These are phyloP conservation scores for Raphidocelis subcapitata DNA, from an alignment of 139 green algal genomes.

Conservation along the genomic window DNA sequence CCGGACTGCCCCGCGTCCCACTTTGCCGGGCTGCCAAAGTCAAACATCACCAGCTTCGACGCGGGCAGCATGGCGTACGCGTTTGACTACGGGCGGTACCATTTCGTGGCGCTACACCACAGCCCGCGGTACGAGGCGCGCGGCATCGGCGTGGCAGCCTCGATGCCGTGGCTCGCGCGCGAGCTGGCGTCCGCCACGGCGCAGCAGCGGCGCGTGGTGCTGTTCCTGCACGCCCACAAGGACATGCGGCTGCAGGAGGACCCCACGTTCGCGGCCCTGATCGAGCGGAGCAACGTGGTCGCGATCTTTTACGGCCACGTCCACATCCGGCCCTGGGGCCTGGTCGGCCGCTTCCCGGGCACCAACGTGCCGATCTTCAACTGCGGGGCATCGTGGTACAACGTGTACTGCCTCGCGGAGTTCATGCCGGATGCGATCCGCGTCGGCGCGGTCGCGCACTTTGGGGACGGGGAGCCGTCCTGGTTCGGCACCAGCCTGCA, in stretches of 20 bases:
- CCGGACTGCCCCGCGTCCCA: conserved; percentile 12
- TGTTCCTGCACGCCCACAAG: conserved; percentile 24
- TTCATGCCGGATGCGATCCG: conserved; percentile 18
- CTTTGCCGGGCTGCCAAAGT: conserved; percentile 8
- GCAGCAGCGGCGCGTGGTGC: conserved; percentile 16
- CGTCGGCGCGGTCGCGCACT: conserved; percentile 26
- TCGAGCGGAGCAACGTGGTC: conserved; percentile 16
- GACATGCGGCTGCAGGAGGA: conserved; percentile 18
- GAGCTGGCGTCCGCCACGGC: conserved; percentile 25
- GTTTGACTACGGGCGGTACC: conserved; percentile 26
- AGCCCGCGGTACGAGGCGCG: conserved; percentile 10
- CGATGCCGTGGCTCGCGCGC: conserved; percentile 20
- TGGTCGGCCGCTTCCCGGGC: conserved; percentile 14
- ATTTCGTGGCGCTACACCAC: conserved; percentile 34
- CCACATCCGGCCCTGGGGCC: conserved; percentile 31
- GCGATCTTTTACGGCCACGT: conserved; percentile 34
- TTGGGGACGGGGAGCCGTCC: conserved; percentile 4
- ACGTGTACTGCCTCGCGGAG: conserved; percentile 29
- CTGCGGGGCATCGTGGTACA: conserved; percentile 30
- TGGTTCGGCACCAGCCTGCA: conserved; percentile 28
- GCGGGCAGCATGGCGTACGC: conserved; percentile 23
- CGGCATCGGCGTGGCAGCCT: neutral
- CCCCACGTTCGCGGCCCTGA: conserved; percentile 14
- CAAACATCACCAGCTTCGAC: conserved; percentile 24
- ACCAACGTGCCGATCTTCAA: conserved; percentile 33